Base-by-base conservation (phyloP, 345 rosid species). In the Jatropha curcas region DNA sequence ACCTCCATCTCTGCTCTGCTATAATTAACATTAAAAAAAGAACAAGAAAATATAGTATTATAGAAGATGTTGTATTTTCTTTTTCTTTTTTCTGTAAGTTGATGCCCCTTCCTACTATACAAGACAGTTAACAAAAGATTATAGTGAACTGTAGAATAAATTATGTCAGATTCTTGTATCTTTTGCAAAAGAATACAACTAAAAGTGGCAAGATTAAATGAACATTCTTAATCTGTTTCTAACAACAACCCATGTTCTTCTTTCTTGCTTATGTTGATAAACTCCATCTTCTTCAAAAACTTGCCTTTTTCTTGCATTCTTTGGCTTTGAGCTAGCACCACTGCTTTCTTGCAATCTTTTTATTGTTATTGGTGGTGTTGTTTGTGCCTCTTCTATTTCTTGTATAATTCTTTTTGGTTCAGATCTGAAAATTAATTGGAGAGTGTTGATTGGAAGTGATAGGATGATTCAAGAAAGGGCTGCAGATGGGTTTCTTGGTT, bases 221-320 rank as follows among this genome's bases (percentile, higher is more conserved):
- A 67, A 50, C 74, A 77, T 78, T 83, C 84, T 81, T 83, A 75
- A 77, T 79, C 80, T 81, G 82, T 81, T 84, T 79, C 82, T 46
- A 64, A 31, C 48, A 62, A 82, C 87, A 81, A 45, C 83, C 88
- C 89, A 85, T 87, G 87, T 85, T 88, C 86, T 66, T 10, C 52
- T 71, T 82, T 67, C 71, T 73, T 76, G 31, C 74, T 72, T 65
- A 73, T 83, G 82, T 82, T 81, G 76, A 73, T 74, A 71, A 77
- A 28, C 33, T 16, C 53, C 20, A 4, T 48, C 53, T 17, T 16
- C 13, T 7, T n/a, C 17, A 31, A 31, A 20, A 53, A 2, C 39
- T 5, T 41, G 8, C 6, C 33, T 71, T 68, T 46, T 60, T 65
- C 56, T 60, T 51, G 55, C 34, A 5, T 52, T 25, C 58, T 31